Percentiles rank a stretch among this genome's conserved stretches.
Conservation (phyloP, 2,329 filamentous ascomycete genomes). For the Incumbomyces lentus region DNA sequence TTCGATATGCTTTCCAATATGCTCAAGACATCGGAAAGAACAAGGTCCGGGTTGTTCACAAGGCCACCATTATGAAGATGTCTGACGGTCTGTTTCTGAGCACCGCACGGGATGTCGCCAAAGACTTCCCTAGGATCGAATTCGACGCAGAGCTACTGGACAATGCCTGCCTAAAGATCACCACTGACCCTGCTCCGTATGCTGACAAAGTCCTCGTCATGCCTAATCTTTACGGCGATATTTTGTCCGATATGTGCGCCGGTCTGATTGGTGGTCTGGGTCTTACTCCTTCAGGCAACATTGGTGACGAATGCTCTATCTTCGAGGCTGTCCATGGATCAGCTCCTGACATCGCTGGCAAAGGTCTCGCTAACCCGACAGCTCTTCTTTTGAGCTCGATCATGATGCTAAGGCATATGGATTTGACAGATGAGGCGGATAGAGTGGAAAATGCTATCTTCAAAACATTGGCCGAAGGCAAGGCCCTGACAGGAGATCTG, state of each 20-base stretch:
- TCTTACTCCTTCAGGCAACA: slow-evolving; percentile 96
- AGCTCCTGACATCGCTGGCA: slow-evolving; percentile 91
- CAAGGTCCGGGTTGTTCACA: slow-evolving; percentile 85
- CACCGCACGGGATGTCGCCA: slow-evolving; percentile 73
- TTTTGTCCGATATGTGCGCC: slow-evolving; percentile 98
- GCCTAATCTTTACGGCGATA: slow-evolving; percentile 99
- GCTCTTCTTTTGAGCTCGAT: slow-evolving; percentile 90
- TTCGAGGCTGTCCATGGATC: slow-evolving; percentile 99
- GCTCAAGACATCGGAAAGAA: slow-evolving; percentile 84
- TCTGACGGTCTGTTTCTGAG: slow-evolving; percentile 95
- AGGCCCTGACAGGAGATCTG: slow-evolving; percentile 87
- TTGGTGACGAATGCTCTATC: slow-evolving; percentile 98
- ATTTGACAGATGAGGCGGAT: slow-evolving; percentile 69
- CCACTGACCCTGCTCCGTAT: slow-evolving; percentile 90
- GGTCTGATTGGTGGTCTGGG: slow-evolving; percentile 96
- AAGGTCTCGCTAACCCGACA: slow-evolving; percentile 93
- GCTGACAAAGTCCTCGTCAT: slow-evolving; percentile 74
- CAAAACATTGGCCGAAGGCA: slow-evolving; percentile 88
- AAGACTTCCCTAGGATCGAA: slow-evolving; percentile 91
- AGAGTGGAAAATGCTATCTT: slow-evolving; percentile 94
- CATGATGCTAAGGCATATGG: slow-evolving; percentile 99
- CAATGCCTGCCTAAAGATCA: slow-evolving; percentile 99
- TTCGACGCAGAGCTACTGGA: slow-evolving; percentile 97
- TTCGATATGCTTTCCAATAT: slow-evolving; percentile 97
- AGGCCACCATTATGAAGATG: slow-evolving; percentile 98